Evolutionary conservation across 1,139 yeast genomes (phyloP), one percentile per base, ranked within the genome.

Genomic region (Pichia sp.): DNA sequence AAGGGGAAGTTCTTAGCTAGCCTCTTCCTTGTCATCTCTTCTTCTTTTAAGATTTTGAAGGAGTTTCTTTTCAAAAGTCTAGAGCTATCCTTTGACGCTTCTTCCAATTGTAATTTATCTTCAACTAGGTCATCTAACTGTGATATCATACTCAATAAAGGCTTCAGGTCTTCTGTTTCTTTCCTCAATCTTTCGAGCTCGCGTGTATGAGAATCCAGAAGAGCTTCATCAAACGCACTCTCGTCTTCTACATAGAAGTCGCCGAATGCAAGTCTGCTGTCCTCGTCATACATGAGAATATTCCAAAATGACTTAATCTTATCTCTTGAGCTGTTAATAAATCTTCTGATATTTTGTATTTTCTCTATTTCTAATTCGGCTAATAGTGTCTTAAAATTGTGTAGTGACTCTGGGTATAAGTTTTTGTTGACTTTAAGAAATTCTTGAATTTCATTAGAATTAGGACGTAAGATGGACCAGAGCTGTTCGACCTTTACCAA

Each of bases 71-170:
- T 73, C 35, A 83, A 62, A 29, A 88, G 64, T 43, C 97, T 67
- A 0, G 93, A 77, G 0, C 96, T 78, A 53, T 91, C 94, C 49
- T 77, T 80, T 1, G 84, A 72, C 5, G 93, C 76, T 45, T 76
- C 80, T 31, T 69, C 77, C 27, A 91, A 65, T 34, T 74, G 74
- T 5, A 58, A 53, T 46, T 81, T 81, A 49, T 86, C 94, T 16
- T 64, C 60, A 25, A 76, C 59, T 14, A 88, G 58, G 7, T 66
- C 70, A 32, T 69, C 63, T 44, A 83, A 69, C 37, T 72, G 73
- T 4, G 70, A 66, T 29, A 81, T 73, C 12, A 72, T 56, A 8
- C 64, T 59, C 29, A 86, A 57, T 9, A 85, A 65, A 0, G 79
- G 78, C 40, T 66, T 67, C 39, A 78, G 69, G 5, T 66, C 59